Conservation (phyloP, 257 asterid species). For the Solanum acaule region DNA sequence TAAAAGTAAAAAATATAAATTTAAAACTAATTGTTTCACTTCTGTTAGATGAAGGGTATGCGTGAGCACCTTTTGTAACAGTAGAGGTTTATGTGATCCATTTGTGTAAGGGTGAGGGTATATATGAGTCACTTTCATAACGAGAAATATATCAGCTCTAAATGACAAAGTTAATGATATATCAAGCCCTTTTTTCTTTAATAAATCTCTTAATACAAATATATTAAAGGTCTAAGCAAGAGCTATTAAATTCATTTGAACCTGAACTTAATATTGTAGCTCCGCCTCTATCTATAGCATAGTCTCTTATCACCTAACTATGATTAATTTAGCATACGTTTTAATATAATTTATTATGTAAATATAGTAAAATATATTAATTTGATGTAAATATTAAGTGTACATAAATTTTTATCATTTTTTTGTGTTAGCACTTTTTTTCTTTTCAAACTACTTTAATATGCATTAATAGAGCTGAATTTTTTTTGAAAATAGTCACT, state of each 20-base stretch:
- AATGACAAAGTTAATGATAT: too few species aligned
- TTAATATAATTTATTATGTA: background rate
- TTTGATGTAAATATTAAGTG: background rate
- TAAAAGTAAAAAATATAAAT: too few species aligned
- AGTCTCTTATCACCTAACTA: background rate
- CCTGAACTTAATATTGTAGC: background rate
- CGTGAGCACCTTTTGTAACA: too few species aligned
- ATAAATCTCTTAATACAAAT: too few species aligned
- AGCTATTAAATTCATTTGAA: background rate
- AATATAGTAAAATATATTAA: background rate
- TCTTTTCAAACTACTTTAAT: background rate
- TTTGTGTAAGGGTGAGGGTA: too few species aligned
- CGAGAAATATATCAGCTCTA: too few species aligned
- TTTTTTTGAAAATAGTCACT: fast-evolving
- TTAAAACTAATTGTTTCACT: too few species aligned
- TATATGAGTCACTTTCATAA: too few species aligned
- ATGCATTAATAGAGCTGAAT: background rate
- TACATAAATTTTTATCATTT: background rate
- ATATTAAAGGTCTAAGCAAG: background rate
- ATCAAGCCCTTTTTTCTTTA: too few species aligned
- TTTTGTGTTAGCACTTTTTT: background rate
- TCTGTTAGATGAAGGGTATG: too few species aligned
- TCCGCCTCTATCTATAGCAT: background rate
- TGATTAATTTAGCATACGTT: background rate
- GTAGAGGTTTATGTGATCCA: too few species aligned